Base-by-base conservation (phyloP, 2,329 filamentous ascomycete species). In the Claviceps sp. region DNA sequence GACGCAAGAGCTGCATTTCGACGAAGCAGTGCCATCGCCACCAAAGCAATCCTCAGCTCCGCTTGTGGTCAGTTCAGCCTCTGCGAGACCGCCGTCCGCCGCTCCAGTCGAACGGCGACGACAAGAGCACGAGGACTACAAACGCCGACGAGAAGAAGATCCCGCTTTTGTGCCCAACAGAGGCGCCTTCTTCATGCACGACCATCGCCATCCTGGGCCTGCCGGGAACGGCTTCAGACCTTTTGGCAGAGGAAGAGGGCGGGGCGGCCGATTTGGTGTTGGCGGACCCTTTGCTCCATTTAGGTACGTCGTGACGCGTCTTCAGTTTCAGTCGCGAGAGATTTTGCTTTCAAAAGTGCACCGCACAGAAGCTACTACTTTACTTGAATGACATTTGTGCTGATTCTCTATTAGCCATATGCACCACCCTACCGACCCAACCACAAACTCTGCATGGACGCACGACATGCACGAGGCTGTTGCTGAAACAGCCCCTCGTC, bases 131-230 rank as follows among this genome's bases (percentile, higher is more conserved):
- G 89, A 95, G 57, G 88, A 95, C 63, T 94, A 95, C 71, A 83
- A 85, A 70, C 88, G 85, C 70, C 87, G 87, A 67, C 80, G 88
- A 60, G 89, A 95, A 64, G 83, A 88, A 60, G 89, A 95, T 66
- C 91, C 91, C 38, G 83, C 90, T 11, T 95, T 95, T 69, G 91
- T 96, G 52, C 91, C 93, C 51, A 96, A 94, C 63, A 78, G 91
- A 58, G 93, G 93, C 54, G 85, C 87, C 56, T 97, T 97, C 74
- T 97, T 96, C 72, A 89, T 97, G 81, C 91, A 97, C 67, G 93
- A 97, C 65, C 88, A 93, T 62, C 81, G 89, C 56, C 84, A 88
- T 60, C 80, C 85, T 52, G 85, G 85, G n/a, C 79, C 84, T 45
- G 81, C 82, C 58, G 78, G 83, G 50, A 91, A 90, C 67, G 85